Evolutionary conservation across 169 alveolate genomes (phyloP).

Genomic region (Eimeria acervulina): DNA sequence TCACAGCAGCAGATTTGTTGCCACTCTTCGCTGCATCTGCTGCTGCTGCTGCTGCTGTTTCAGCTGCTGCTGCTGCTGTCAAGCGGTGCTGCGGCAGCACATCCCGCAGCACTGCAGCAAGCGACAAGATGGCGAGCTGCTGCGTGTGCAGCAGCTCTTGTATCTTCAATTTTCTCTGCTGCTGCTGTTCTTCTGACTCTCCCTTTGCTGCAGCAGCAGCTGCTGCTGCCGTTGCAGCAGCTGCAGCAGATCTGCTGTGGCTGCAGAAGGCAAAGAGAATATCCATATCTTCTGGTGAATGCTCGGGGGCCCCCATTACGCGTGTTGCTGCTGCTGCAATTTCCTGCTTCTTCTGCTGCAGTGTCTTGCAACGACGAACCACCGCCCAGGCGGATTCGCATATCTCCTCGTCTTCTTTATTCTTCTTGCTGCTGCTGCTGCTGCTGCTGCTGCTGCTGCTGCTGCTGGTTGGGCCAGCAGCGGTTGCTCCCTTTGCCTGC

Average conservation of each 20-base stretch:
- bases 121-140: conserved; percentile 64
- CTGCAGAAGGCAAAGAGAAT: conserved; percentile 53
- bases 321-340: conserved; percentile 74
- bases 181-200: conserved; percentile 25
- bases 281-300: not conserved
- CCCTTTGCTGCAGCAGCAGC: not conserved
- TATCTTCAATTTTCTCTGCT: not conserved
- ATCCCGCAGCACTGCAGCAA: conserved; percentile 59
- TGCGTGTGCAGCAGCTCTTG: conserved; percentile 44
- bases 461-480: not conserved
- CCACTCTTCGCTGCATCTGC: conserved; percentile 59
- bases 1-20: conserved; percentile 10
- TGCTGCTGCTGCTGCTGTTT: conserved; percentile 73
- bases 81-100: conserved; percentile 22
- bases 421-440: conserved; percentile 52
- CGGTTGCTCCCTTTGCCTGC: not conserved
- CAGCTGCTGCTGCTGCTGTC: conserved; percentile 75
- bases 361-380: conserved; percentile 49
- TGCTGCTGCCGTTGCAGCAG: not conserved
- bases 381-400: conserved; percentile 33
- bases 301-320: conserved; percentile 53
- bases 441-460: not conserved
- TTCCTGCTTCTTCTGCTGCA: conserved; percentile 67
- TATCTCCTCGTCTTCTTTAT: conserved; percentile 2
- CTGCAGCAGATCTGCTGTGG: conserved; percentile 24